Percentiles rank a stretch among this genome's conserved stretches.
Evolutionary conservation across 805 yeast species (phyloP).

Genomic region (Kazachstania kunashirensis): DNA sequence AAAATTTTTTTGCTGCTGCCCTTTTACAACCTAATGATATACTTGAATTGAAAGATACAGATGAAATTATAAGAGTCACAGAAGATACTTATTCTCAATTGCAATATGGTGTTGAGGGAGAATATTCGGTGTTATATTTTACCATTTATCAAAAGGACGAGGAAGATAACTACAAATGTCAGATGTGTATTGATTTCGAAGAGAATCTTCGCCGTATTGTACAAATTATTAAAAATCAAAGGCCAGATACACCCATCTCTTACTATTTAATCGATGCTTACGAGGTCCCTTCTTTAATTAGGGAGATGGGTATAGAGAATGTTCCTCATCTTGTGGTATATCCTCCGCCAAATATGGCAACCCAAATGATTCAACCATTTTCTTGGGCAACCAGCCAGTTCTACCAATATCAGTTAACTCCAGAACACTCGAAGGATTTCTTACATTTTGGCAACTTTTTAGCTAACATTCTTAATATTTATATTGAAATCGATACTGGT

Average conservation of each 20-base stretch:
- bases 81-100: conserved; percentile 33
- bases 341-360: conserved; percentile 37
- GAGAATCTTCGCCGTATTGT: conserved; percentile 36
- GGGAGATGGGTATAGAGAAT: conserved; percentile 34
- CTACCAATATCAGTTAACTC: conserved; percentile 30
- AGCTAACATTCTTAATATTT: conserved; percentile 36
- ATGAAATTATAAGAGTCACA: conserved; percentile 36
- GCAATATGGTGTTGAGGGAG: conserved; percentile 41
- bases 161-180: conserved; percentile 32
- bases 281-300: conserved; percentile 35
- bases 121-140: conserved; percentile 41
- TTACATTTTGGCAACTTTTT: conserved; percentile 47
- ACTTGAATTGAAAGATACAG: conserved; percentile 14
- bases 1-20: neutral
- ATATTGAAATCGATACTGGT: conserved; percentile 35
- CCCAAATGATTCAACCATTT: conserved; percentile 14
- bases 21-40: conserved; percentile 5
- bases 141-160: conserved; percentile 39
- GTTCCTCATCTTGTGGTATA: conserved; percentile 63
- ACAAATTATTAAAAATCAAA: conserved; percentile 35
- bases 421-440: conserved; percentile 29
- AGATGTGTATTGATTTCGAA: conserved; percentile 37
- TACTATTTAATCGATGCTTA: conserved; percentile 44
- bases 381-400: conserved; percentile 26
- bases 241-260: conserved; percentile 34